phyloP scores from a whole-genome alignment of 345 rosid genomes.

The Hypericum androsaemum region DNA sequence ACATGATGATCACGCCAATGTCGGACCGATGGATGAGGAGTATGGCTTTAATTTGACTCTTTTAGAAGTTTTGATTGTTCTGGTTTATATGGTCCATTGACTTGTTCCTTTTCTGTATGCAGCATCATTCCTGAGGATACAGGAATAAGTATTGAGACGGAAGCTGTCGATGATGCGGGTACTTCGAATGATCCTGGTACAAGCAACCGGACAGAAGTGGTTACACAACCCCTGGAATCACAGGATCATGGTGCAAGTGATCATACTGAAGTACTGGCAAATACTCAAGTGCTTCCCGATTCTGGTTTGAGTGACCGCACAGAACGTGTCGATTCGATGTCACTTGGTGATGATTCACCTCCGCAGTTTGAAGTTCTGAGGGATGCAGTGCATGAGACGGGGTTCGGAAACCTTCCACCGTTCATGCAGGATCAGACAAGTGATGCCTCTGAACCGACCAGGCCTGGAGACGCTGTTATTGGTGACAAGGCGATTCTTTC shows the following conservation, averaged over 20 bases:
- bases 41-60: constrained; percentile 19
- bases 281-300: constrained; percentile 12
- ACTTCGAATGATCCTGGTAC: constrained; percentile 4
- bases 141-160: neutral
- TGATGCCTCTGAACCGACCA: constrained; percentile 18
- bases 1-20: constrained; percentile 17
- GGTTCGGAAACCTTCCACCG: constrained; percentile 23
- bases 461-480: constrained; percentile 20
- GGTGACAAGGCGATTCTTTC: constrained; percentile 33
- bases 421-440: constrained; percentile 14
- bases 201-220: constrained; percentile 13
- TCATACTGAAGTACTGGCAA: constrained; percentile 8
- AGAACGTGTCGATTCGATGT: constrained; percentile 17
- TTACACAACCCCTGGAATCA: neutral
- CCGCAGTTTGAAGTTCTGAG: constrained; percentile 57
- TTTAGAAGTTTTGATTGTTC: neutral
- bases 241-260: neutral
- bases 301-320: constrained; percentile 28
- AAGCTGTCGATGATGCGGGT: neutral
- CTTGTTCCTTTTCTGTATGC: neutral
- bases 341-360: constrained; percentile 18
- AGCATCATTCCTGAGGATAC: constrained; percentile 16
- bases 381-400: constrained; percentile 30
- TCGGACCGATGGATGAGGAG: constrained; percentile 29
- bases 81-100: neutral